phyloP scores from a whole-genome alignment of 73 alveolate genomes.

The Durusdinium trenchii region DNA sequence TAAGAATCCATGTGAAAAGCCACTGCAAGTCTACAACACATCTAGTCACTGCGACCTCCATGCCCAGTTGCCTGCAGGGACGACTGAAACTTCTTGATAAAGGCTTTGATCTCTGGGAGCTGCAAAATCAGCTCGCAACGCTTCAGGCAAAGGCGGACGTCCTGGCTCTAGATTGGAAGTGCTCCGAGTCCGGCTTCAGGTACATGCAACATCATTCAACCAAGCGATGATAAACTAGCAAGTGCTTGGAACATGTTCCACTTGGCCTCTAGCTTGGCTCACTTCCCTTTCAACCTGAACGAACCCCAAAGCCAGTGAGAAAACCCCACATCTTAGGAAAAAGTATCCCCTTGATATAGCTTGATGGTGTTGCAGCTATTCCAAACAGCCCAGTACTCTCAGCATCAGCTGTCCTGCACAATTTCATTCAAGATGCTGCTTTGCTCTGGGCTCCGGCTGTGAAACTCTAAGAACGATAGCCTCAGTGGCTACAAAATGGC shows the following conservation, averaged over 20 bases:
- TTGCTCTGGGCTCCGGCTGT: constrained; percentile 14
- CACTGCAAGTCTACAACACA: too few species aligned
- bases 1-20: not conserved
- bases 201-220: too few species aligned
- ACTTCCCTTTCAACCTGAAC: too few species aligned
- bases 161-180: not conserved
- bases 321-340: too few species aligned
- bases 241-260: too few species aligned
- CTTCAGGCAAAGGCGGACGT: constrained; percentile 69
- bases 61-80: constrained; percentile 47
- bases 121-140: constrained; percentile 69
- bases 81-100: constrained; percentile 58
- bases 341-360: too few species aligned
- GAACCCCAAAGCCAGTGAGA: too few species aligned
- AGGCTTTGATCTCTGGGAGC: constrained; percentile 86
- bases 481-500: not conserved
- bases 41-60: too few species aligned
- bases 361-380: too few species aligned
- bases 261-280: too few species aligned
- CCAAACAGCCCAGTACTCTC: not conserved
- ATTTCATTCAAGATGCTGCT: constrained; percentile 8
- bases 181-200: too few species aligned
- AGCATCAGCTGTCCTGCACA: not conserved
- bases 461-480: not conserved
- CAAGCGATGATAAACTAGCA: too few species aligned